phyloP scores from a whole-genome alignment of 768 basidiomycete genomes.

The Trametopsis cervina region DNA sequence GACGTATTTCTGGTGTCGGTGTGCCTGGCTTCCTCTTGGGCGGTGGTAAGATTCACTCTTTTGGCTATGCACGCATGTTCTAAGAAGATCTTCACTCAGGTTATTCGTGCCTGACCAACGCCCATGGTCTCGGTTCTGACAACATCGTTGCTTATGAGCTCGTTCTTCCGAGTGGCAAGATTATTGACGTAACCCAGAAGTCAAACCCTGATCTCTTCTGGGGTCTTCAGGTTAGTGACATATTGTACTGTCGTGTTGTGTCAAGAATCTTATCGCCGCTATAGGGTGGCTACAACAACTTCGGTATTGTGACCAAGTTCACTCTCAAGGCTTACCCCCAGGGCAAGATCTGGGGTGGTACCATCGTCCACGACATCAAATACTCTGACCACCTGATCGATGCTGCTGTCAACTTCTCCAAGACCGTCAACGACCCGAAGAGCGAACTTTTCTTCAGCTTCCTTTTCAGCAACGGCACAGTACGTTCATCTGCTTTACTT shows the following conservation, averaged over 20 bases:
- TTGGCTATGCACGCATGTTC: background rate
- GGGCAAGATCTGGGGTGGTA: slow-evolving; percentile 50
- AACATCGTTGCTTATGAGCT: slow-evolving; percentile 47
- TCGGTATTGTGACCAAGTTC: slow-evolving; percentile 55
- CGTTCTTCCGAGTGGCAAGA: slow-evolving; percentile 45
- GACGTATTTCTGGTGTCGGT: slow-evolving; percentile 41
- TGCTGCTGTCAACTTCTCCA: no score
- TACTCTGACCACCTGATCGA: no score
- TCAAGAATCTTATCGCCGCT: slow-evolving; percentile 30
- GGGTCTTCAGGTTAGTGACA: no score
- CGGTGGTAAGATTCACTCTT: slow-evolving; percentile 39
- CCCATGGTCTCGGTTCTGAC: slow-evolving; percentile 50
- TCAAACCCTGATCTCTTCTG: slow-evolving; percentile 32
- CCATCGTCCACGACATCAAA: no score
- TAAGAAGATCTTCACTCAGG: slow-evolving; percentile 30
- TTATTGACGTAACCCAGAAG: slow-evolving; percentile 24
- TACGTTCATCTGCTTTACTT: no score
- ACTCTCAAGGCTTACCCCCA: slow-evolving; percentile 48
- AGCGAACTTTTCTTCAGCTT: no score
- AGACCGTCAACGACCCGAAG: no score
- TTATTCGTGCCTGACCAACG: slow-evolving; percentile 59
- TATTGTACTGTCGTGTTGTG: background rate
- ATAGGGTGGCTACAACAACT: slow-evolving; percentile 63
- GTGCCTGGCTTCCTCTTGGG: slow-evolving; percentile 33
- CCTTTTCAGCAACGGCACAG: no score